A percentile compares a stretch with the other conserved stretches of the same genome.
These are phyloP conservation scores for Lanmaoa pseudosensibilis DNA, from an alignment of 768 basidiomycete genomes.

Conservation along the genomic window DNA sequence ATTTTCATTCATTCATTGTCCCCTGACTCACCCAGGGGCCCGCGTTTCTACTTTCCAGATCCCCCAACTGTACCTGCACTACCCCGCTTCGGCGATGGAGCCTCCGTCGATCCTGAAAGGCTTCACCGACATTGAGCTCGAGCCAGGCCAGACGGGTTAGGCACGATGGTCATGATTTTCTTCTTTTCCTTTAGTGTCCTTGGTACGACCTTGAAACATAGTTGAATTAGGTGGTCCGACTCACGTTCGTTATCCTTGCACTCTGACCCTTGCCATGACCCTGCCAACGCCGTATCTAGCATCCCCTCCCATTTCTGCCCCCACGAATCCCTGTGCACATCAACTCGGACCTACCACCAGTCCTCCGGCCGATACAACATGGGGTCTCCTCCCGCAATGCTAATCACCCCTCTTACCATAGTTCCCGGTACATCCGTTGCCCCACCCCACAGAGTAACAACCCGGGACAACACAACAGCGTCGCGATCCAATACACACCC, in stretches of 20 bases:
- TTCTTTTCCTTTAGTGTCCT: neutral
- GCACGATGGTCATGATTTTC: neutral
- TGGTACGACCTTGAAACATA: too few relatives aligned
- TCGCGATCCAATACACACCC: slow-evolving; percentile 8
- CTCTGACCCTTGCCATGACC: too few relatives aligned
- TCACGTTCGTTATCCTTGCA: too few relatives aligned
- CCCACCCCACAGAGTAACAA: slow-evolving; percentile 15
- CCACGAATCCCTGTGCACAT: neutral
- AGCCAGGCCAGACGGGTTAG: neutral
- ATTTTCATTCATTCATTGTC: too few relatives aligned
- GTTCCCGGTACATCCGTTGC: slow-evolving; percentile 7
- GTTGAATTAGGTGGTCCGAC: too few relatives aligned
- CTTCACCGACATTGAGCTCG: neutral
- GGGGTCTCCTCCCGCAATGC: too few relatives aligned
- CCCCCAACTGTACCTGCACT: neutral
- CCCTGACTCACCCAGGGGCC: neutral
- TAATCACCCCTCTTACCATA: slow-evolving; percentile 18
- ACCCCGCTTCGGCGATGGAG: neutral
- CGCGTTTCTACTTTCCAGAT: neutral
- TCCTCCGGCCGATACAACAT: too few relatives aligned
- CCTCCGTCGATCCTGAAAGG: neutral
- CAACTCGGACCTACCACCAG: neutral
- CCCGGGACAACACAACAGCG: slow-evolving; percentile 13
- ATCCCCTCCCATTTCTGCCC: neutral
- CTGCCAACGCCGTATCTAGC: neutral